Conservation (phyloP, 192 early-diverging fungal genomes). For the Lobulomyces angularis region DNA sequence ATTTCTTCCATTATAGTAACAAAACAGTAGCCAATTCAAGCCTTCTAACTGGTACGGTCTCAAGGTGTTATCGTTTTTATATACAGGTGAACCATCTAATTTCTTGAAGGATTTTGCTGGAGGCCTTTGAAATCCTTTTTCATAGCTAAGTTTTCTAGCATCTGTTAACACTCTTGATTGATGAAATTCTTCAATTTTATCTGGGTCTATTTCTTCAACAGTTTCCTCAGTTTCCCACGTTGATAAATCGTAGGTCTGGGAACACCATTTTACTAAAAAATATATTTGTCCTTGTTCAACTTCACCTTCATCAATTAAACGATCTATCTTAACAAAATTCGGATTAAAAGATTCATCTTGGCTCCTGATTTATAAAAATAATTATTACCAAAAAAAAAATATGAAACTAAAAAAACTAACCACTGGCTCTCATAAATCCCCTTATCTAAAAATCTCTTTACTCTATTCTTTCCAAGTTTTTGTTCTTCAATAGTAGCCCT, state of each 20-base stretch:
- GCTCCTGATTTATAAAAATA: conserved; percentile 38
- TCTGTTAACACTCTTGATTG: conserved; percentile 39
- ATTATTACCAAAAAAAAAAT: no score
- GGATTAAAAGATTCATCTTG: conserved; percentile 54
- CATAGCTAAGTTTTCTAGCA: conserved; percentile 28
- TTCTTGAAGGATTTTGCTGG: conserved; percentile 37
- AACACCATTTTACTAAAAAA: conserved; percentile 68
- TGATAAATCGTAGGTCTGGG: conserved; percentile 50
- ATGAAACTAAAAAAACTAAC: no score
- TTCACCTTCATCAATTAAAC: conserved; percentile 75
- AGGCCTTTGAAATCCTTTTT: conserved; percentile 16
- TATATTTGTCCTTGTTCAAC: conserved; percentile 41
- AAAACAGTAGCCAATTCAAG: conserved; percentile 70
- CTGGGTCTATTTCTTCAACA: conserved; percentile 43
- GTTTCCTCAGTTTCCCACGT: conserved; percentile 61
- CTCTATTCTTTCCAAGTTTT: conserved; percentile 52
- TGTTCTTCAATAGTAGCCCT: conserved; percentile 28
- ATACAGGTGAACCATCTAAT: conserved; percentile 48
- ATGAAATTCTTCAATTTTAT: conserved; percentile 56
- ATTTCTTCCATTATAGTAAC: conserved; percentile 56
- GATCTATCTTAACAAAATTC: conserved; percentile 56
- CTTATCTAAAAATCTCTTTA: conserved; percentile 64
- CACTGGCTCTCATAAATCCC: conserved; percentile 34
- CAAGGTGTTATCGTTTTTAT: conserved; percentile 57
- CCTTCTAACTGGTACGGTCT: conserved; percentile 73